Evolutionary conservation across 345 rosid species (phyloP), one percentile per base, ranked within the genome.

Genomic region (Eucalyptus marginata): DNA sequence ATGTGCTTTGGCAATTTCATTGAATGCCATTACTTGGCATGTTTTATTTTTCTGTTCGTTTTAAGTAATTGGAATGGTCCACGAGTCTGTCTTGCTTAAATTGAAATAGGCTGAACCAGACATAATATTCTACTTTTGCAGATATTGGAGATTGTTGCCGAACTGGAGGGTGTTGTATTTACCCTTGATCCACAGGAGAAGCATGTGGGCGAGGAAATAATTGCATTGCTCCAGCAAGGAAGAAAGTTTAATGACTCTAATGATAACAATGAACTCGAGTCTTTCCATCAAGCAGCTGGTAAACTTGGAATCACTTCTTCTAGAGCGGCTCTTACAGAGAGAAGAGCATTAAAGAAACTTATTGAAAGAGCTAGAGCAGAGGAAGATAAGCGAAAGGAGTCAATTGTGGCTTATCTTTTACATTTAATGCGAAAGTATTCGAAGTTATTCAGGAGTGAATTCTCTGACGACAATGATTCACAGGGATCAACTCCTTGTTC

Each of bases 311-410:
- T 98, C 89, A 94, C 95, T 88, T 98, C 99, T 86, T 94, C 99
- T 36, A 94, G 98, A 93, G 94, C 96, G 88, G 98, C 99, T 91
- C 95, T 98, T 27, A 93, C 96, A 3, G 99, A 98, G 94, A 92
- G 99, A 95, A 92, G 99, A 87, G 97, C 98, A 87, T 93, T 98
- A 66, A 98, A 96, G 93, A 97, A 98, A 90, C 98, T 98, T 66
- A 91, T 98, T 68, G 99, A 98, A 80, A 95, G 94, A 92, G 99
- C 99, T 91, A 96, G 98, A 16, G 91, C 90, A 10, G 99, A 98
- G 94, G 99, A 98, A 92, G 99, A 98, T 93, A 96, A 98, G 90
- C 95, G 99, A n/a, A 98, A 97, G 89, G 99, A 98, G 88, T 96
- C 99, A 13, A 98, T 98, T 44, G 99, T 96, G 71, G 98, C 98